Evolutionary conservation across 225 moss, liverwort and hornwort genomes (phyloP).

Genomic region (Sphagnum contortum): DNA sequence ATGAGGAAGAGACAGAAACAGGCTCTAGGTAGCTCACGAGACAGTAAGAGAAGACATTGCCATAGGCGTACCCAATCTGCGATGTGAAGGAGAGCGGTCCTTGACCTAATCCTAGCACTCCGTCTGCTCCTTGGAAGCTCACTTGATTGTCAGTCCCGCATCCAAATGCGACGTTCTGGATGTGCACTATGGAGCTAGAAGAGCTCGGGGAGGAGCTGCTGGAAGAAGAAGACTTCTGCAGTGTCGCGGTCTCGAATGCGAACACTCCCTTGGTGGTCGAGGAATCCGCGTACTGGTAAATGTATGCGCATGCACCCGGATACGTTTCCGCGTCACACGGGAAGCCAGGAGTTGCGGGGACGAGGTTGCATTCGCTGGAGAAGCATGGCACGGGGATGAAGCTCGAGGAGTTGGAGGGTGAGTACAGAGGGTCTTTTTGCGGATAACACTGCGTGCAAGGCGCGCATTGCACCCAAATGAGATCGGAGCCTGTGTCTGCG

Average conservation of each 20-base stretch:
- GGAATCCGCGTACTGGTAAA: slow-evolving; percentile 23
- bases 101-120: slow-evolving; percentile 36
- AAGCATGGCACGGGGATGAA: background rate
- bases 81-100: slow-evolving; percentile 27
- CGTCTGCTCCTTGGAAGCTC: slow-evolving; percentile 24
- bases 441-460: slow-evolving; percentile 4
- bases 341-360: slow-evolving; percentile 8
- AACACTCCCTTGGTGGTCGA: slow-evolving; percentile 20
- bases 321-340: slow-evolving; percentile 9
- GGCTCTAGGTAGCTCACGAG: slow-evolving; percentile 27
- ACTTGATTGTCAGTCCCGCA: slow-evolving; percentile 18
- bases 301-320: slow-evolving; percentile 21
- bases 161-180: slow-evolving; percentile 23
- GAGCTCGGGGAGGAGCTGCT: slow-evolving; percentile 1
- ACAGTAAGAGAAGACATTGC: slow-evolving; percentile 36
- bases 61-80: slow-evolving; percentile 16
- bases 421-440: background rate
- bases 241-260: slow-evolving; percentile 22
- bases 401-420: background rate
- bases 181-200: slow-evolving; percentile 6
- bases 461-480: slow-evolving; percentile 18
- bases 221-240: slow-evolving; percentile 7
- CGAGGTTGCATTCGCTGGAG: background rate
- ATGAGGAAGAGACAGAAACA: slow-evolving; percentile 13
- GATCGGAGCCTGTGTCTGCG: slow-evolving; percentile 28